These are phyloP conservation scores for Musa beccarii DNA, from an alignment of 176 grass and related monocot genomes.

Conservation along the genomic window DNA sequence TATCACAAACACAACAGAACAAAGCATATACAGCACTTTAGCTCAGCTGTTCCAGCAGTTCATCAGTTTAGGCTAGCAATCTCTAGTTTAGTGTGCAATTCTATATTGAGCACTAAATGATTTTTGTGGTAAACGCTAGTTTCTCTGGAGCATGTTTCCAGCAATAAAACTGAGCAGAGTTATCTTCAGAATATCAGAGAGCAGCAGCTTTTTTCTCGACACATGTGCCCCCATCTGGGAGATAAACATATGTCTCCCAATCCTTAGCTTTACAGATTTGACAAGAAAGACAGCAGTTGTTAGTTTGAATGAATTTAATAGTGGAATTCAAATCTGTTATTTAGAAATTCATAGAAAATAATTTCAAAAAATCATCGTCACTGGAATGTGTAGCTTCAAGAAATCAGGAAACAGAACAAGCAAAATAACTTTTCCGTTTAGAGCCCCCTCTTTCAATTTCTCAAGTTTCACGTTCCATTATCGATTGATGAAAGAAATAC, in stretches of 20 bases:
- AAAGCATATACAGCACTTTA: neutral
- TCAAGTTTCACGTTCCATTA: neutral
- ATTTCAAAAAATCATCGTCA: neutral
- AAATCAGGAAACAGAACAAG: neutral
- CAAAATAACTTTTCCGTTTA: neutral
- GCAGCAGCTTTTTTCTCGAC: no score
- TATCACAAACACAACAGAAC: no score
- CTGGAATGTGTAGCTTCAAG: neutral
- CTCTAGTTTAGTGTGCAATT: neutral
- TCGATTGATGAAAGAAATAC: neutral
- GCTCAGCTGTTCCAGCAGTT: neutral
- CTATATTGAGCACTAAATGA: neutral
- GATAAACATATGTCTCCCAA: no score
- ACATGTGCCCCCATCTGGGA: no score
- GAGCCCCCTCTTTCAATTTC: neutral
- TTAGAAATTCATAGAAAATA: neutral
- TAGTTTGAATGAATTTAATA: neutral
- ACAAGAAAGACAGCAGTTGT: neutral
- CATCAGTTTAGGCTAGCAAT: neutral
- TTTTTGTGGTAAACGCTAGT: neutral
- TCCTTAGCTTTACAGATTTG: neutral
- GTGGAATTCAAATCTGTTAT: neutral
- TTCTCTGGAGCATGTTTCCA: neutral
- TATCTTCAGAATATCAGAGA: no score
- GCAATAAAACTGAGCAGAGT: neutral